These are phyloP conservation scores for Shiraia sp. DNA, from an alignment of 2,329 filamentous ascomycete species.

Conservation along the genomic window DNA sequence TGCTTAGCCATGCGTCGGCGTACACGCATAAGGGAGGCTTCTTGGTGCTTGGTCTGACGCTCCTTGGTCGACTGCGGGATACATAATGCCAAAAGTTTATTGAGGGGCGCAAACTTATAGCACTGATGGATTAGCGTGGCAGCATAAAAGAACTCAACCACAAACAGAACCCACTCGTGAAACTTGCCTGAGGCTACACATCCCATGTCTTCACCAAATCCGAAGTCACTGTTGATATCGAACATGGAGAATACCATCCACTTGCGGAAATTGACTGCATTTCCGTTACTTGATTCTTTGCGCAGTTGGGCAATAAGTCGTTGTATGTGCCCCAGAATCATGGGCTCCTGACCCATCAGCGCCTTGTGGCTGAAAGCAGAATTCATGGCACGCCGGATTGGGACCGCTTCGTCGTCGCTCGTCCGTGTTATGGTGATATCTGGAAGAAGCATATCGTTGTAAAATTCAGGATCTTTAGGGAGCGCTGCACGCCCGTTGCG, in stretches of 20 bases:
- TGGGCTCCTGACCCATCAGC: slow-evolving; percentile 18
- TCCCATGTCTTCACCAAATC: slow-evolving; percentile 33
- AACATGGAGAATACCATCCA: slow-evolving; percentile 28
- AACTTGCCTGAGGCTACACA: slow-evolving; percentile 21
- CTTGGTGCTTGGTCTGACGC: too few species aligned
- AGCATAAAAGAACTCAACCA: too few species aligned
- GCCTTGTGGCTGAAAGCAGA: slow-evolving; percentile 20
- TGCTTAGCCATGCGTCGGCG: slow-evolving; percentile 6
- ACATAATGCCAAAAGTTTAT: too few species aligned
- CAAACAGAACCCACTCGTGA: slow-evolving; percentile 19
- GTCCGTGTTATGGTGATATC: slow-evolving; percentile 14
- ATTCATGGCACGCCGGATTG: slow-evolving; percentile 18
- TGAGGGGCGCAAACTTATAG: too few species aligned
- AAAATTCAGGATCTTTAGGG: slow-evolving; percentile 13
- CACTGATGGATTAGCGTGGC: too few species aligned
- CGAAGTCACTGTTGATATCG: slow-evolving; percentile 32
- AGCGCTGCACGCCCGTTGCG: slow-evolving; percentile 7
- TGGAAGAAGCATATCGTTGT: slow-evolving; percentile 1
- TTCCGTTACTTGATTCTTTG: slow-evolving; percentile 4
- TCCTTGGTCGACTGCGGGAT: too few species aligned
- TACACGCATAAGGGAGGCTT: too few species aligned
- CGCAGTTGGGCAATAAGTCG: slow-evolving; percentile 15
- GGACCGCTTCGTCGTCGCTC: slow-evolving; percentile 14
- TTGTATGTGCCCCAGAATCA: slow-evolving; percentile 19
- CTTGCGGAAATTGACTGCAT: slow-evolving; percentile 13